A percentile compares a stretch with the other conserved stretches of the same genome.
These are phyloP conservation scores for Eimeria sp. DNA, from an alignment of 169 alveolate genomes.

Conservation along the genomic window DNA sequence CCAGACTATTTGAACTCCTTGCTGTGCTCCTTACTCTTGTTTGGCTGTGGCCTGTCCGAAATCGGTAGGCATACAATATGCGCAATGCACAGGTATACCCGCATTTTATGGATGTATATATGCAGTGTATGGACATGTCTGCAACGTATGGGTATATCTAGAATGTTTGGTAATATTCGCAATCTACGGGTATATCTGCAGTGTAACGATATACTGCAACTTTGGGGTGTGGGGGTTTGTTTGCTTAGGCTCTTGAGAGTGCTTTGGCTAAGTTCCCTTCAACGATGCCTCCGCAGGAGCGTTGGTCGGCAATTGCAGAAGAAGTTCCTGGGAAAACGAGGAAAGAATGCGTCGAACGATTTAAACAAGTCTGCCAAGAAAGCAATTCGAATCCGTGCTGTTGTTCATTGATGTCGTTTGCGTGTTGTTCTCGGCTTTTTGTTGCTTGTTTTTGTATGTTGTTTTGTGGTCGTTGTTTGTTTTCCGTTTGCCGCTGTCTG, in stretches of 20 bases:
- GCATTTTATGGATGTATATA: too few species aligned
- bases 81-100: neutral
- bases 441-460: too few species aligned
- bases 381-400: too few species aligned
- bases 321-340: constrained; percentile 85
- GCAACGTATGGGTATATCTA: neutral
- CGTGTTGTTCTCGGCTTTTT: too few species aligned
- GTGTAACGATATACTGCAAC: too few species aligned
- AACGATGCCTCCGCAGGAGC: constrained; percentile 87
- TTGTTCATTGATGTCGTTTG: too few species aligned
- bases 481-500: neutral
- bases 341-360: constrained; percentile 86
- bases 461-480: neutral
- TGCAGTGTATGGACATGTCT: neutral
- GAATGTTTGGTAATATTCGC: too few species aligned
- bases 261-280: constrained; percentile 89
- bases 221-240: too few species aligned
- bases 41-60: too few species aligned
- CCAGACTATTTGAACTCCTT: too few species aligned
- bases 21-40: too few species aligned
- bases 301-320: constrained; percentile 90
- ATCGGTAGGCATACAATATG: neutral
- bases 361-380: constrained; percentile 72
- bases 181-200: too few species aligned
- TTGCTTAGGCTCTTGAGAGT: constrained; percentile 83